Conservation (phyloP, 495 filamentous ascomycete genomes). For the Talaromyces ruber region DNA sequence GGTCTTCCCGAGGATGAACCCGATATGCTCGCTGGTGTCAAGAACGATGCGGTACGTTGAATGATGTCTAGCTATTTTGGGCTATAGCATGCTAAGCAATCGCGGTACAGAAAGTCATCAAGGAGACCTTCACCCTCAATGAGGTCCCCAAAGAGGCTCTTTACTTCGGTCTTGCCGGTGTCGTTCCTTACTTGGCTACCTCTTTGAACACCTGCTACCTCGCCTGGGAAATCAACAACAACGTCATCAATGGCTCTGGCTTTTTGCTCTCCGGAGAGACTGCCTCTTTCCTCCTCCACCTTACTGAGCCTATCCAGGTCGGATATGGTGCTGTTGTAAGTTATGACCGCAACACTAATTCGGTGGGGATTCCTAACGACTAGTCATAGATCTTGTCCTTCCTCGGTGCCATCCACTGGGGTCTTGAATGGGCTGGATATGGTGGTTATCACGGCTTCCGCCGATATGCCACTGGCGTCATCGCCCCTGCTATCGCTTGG, state of each 20-base stretch:
- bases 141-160: constrained; percentile 76
- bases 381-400: constrained; percentile 74
- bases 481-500: constrained; percentile 84
- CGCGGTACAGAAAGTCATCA: constrained; percentile 61
- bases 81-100: not conserved
- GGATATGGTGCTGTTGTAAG: constrained; percentile 87
- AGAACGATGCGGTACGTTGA: constrained; percentile 61
- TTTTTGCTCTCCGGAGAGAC: constrained; percentile 60
- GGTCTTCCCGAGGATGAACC: constrained; percentile 31
- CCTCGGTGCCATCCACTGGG: constrained; percentile 95
- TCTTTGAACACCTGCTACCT: constrained; percentile 82
- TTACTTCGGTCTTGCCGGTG: constrained; percentile 76
- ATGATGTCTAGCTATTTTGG: not conserved
- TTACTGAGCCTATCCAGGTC: constrained; percentile 85
- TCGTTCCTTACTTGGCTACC: constrained; percentile 83
- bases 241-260: constrained; percentile 48
- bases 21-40: constrained; percentile 63
- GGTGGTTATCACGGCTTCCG: constrained; percentile 63
- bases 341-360: constrained; percentile 8
- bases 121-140: constrained; percentile 75
- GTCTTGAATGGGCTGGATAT: constrained; percentile 69
- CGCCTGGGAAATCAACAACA: constrained; percentile 69
- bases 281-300: constrained; percentile 63
- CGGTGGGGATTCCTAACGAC: not conserved
- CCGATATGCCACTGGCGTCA: constrained; percentile 75